Evolutionary conservation across 139 green algal genomes (phyloP), one percentile per base, ranked within the genome.

Genomic region (Dunaliella primolecta): DNA sequence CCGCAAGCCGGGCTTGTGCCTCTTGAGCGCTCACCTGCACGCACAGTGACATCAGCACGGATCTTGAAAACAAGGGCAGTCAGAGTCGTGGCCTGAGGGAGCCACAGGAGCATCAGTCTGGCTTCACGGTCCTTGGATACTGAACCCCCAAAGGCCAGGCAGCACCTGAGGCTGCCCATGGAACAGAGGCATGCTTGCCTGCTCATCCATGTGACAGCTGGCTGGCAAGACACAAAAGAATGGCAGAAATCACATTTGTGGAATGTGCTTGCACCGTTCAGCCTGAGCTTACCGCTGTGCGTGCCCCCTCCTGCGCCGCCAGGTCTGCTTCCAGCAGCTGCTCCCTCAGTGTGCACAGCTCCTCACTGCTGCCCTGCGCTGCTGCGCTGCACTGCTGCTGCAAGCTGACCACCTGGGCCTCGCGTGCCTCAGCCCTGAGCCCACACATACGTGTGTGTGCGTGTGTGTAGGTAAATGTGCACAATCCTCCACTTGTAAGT

Each of bases 271-370:
- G 46, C 46, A 64, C 46, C 46, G 7, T 15, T 64, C 15, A 15
- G 15, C 46, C 7, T 64, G 46, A 64, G 7, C 46, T 64, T 15
- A 64, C 46, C 46, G 15, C 7, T 64, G 46, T 64, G 15, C 46
- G 46, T 15, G 15, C 46, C 7, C 46, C 46, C 46, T 64, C 46
- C 46, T 64, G 46, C 77, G 27, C 35, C 3, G 77, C 33, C 3
- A 64, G 77, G 33, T 57, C n/a, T 34, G 77, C 77, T 34, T 81
- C 32, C 33, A 81, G 7, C 75, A 80, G 75, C 75, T 36, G 75
- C 30, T 27, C 75, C n/a, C 33, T 29, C 75, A 80, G 75, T 30
- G 75, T 30, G 1, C n/a, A 2, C 32, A 27, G 30, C n/a, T 80
- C 75, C 3, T 36, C n/a, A n/a, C n/a, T 36, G n/a, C 75, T 32